A percentile compares a stretch with the other conserved stretches of the same genome.
phyloP scores from a whole-genome alignment of 2,329 filamentous ascomycete genomes.

The Colletotrichum musicola region DNA sequence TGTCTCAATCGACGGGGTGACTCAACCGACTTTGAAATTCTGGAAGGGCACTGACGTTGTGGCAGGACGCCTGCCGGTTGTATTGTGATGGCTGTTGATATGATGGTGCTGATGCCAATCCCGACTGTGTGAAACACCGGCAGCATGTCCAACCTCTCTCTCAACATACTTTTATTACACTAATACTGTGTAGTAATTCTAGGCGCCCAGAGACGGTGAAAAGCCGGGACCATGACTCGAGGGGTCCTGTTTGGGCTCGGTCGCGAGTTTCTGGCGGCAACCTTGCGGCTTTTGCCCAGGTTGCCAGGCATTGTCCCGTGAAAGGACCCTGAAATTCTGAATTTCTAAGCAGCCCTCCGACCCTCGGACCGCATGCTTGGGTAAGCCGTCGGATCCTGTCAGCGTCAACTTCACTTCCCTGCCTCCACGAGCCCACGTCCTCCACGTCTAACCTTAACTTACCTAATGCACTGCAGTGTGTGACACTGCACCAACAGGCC shows the following conservation, averaged over 20 bases:
- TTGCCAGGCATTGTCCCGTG: constrained; percentile 22
- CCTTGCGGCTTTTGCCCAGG: constrained; percentile 28
- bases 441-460: constrained; percentile 28
- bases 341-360: constrained; percentile 38
- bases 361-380: constrained; percentile 31
- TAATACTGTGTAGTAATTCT: background rate
- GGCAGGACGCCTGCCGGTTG: no score
- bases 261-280: constrained; percentile 18
- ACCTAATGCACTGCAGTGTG: background rate
- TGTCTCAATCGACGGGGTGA: no score
- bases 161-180: background rate
- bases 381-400: constrained; percentile 17
- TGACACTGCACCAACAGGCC: background rate
- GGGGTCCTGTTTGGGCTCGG: constrained; percentile 26
- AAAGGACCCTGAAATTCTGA: constrained; percentile 34
- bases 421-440: background rate
- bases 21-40: no score
- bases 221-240: constrained; percentile 35
- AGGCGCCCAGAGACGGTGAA: constrained; percentile 9
- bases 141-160: constrained; percentile 15
- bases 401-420: background rate
- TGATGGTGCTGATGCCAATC: no score
- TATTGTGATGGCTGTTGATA: no score
- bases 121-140: background rate
- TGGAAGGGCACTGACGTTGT: no score